These are phyloP conservation scores for Leccinellum rugosiceps DNA, from an alignment of 768 basidiomycete species.

Conservation along the genomic window DNA sequence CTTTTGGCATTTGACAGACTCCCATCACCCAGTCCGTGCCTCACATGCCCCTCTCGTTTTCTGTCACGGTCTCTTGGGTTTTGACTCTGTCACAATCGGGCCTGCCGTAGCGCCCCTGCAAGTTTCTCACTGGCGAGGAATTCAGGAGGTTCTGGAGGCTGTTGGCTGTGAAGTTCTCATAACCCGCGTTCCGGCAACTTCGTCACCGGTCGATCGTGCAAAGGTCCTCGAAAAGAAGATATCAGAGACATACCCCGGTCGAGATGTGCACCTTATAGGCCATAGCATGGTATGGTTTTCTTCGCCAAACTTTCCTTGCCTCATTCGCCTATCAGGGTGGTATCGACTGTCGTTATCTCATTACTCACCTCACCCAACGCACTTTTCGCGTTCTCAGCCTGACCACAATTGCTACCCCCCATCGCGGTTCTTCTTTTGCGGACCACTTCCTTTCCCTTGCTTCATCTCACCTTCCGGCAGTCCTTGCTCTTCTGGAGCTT, in stretches of 20 bases:
- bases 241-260: conserved; percentile 73
- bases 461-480: conserved; percentile 58
- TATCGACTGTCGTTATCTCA: conserved; percentile 86
- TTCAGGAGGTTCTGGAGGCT: conserved; percentile 86
- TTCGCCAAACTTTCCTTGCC: not conserved
- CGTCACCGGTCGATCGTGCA: conserved; percentile 84
- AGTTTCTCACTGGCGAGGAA: conserved; percentile 95
- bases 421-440: conserved; percentile 91
- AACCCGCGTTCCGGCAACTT: conserved; percentile 91
- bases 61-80: conserved; percentile 92
- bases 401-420: conserved; percentile 94
- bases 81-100: conserved; percentile 80
- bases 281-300: conserved; percentile 64
- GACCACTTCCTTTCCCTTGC: conserved; percentile 86
- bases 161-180: conserved; percentile 90
- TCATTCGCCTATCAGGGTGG: conserved; percentile 63
- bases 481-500: conserved; percentile 73
- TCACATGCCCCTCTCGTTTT: conserved; percentile 88
- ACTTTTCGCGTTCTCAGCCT: conserved; percentile 81
- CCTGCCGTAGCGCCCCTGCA: conserved; percentile 75
- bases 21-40: conserved; percentile 53
- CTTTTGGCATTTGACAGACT: conserved; percentile 1
- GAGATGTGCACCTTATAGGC: conserved; percentile 83
- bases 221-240: conserved; percentile 85
- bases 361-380: conserved; percentile 74